Evolutionary conservation across 768 basidiomycete genomes (phyloP).

Genomic region (Symmetrospora coprosmae): DNA sequence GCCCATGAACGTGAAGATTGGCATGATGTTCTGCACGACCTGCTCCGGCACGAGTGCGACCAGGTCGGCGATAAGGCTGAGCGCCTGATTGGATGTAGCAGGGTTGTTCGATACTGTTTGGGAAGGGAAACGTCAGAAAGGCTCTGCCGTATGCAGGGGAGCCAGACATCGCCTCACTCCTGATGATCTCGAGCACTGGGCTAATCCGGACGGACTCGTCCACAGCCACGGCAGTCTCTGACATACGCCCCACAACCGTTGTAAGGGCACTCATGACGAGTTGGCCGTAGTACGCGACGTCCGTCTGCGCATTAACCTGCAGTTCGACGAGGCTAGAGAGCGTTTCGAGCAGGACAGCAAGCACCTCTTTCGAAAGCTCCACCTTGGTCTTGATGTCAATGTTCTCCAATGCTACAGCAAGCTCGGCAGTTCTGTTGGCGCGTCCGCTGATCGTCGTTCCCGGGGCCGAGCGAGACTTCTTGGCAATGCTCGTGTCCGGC

Average conservation of each 20-base stretch:
- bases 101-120: constrained; percentile 77
- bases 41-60: constrained; percentile 75
- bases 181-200: constrained; percentile 30
- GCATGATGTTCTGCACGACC: constrained; percentile 88
- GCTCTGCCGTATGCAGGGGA: constrained; percentile 25
- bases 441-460: neutral
- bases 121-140: neutral
- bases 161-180: constrained; percentile 31
- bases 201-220: constrained; percentile 19
- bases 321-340: constrained; percentile 28
- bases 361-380: constrained; percentile 18
- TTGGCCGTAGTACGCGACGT: constrained; percentile 28
- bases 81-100: constrained; percentile 82
- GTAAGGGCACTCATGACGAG: constrained; percentile 25
- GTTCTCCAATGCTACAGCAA: constrained; percentile 3
- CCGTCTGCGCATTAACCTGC: constrained; percentile 18
- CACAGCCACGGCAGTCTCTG: neutral
- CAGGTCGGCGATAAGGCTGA: constrained; percentile 70
- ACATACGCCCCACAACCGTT: constrained; percentile 20
- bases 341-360: constrained; percentile 26
- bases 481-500: neutral
- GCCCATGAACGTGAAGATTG: constrained; percentile 98
- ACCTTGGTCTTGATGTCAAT: constrained; percentile 23
- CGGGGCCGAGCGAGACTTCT: too few relatives aligned
- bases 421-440: neutral